Evolutionary conservation across 2,329 filamentous ascomycete genomes (phyloP), one percentile per base, ranked within the genome.

Genomic region (Tolypocladium ophioglossoides): DNA sequence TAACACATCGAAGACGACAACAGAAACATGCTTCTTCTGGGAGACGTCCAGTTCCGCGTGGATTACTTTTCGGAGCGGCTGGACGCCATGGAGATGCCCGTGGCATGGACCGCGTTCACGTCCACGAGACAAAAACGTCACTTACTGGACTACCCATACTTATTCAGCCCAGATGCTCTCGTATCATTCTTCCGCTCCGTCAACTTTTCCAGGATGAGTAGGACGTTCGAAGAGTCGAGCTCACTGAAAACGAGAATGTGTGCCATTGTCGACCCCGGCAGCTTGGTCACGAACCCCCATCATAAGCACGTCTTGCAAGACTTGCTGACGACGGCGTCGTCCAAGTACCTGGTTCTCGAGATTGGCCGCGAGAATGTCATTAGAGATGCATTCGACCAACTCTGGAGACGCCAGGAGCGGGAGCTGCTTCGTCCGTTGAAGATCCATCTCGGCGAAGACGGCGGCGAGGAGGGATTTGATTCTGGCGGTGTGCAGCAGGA

Each of bases 401-500:
- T 99, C 2, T 96, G 92, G 89, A 83, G 89, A 53, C 82, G 91
- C 38, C 86, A 96, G 68, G 83, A 84, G 63, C 79, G 87, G 38
- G 90, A 96, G 70, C 74, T 97, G 3, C 74, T 92, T 63, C 83
- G 90, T 30, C 94, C 94, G 1, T 72, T 99, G 37, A 96, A 96
- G 63, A 86, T 99, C 10, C 85, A 89, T 51, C 81, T 97, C 55
- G 91, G 91, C 4, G 86, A 90, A 65, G 85, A 89, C 37, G 77
- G 78, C 52, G 89, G 90, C 34, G 94, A 97, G 68, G 85, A 95
- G 66, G 94, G 94, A 0, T 83, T 95, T 37, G 94, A 99, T 68
- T 90, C 92, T 50, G 94, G 94, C 46, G 94, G 94, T 58, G 91
- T 99, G 1, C 92, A 96, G 62, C 91, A 96, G 66, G 94, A 99